Evolutionary conservation across 1,284 basidiomycete species (phyloP), one percentile per base, ranked within the genome.

Genomic region (Tausonia pullulans): DNA sequence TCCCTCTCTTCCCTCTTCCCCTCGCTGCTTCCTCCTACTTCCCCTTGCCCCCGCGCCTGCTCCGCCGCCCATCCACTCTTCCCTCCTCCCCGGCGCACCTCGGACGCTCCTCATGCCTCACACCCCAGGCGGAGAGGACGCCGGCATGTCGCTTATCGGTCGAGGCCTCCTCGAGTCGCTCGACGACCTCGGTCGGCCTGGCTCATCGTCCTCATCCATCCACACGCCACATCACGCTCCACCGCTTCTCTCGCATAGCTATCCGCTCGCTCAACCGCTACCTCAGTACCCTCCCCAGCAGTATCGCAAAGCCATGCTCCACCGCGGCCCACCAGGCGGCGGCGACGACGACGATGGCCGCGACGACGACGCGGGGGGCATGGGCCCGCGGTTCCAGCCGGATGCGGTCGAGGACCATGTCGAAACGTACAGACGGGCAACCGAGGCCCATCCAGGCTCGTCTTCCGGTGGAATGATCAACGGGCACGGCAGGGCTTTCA

Each of bases 131-230:
- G 27, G 27, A 27, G 61, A 62, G 41, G 63, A 64, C 41, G 61
- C 44, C 11, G 44, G 44, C 44, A 58, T 64, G 40, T 60, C 63
- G 10, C 60, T 64, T 16, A 59, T 64, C n/a, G 58, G 58, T 27
- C 52, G 63, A 43, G 63, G 58, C 48, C 58, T 64, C n/a, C 53
- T 64, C 39, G 58, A 64, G 57, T 64, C 63, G 6, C 52, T 64
- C 50, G 63, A 64, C 52, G 49, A 53, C 49, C 14, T 58, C 58
- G 58, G 53, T 27, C 27, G 27, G 27, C n/a, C 58, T n/a, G 40
- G 41, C 16, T 3, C 43, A n/a, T 39, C 44, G 4, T 14, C 43
- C 14, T 3, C 58, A n/a, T 46, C 48, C 58, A 48, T 44, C 44
- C 58, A 59, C 27, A 52, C 44, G 10, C 58, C 48, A 11, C 58